Conservation (phyloP, 2,329 filamentous ascomycete genomes). For the Aspergillus felis region DNA sequence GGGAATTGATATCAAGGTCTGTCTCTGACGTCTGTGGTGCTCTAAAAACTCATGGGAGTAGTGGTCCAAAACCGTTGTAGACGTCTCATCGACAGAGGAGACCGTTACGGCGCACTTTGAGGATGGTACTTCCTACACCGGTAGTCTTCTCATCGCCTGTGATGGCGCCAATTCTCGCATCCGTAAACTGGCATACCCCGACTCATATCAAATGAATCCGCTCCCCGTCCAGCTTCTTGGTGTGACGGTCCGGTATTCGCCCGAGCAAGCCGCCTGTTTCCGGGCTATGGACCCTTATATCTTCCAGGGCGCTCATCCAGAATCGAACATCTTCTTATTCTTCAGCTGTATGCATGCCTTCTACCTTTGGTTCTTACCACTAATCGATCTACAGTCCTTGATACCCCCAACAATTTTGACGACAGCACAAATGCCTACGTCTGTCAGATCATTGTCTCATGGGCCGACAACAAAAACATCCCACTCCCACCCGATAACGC, state of each 20-base stretch:
- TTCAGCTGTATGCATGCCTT: constrained; percentile 44
- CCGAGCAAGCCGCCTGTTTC: constrained; percentile 42
- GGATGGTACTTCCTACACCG: constrained; percentile 42
- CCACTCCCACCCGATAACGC: constrained; percentile 39
- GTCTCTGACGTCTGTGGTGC: background rate
- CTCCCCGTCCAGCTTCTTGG: constrained; percentile 51
- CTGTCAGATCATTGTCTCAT: constrained; percentile 52
- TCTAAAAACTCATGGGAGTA: constrained; percentile 12
- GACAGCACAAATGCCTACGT: constrained; percentile 37
- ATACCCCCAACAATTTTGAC: constrained; percentile 45
- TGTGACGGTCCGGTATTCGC: constrained; percentile 40
- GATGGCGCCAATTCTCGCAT: constrained; percentile 49
- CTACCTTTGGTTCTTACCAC: background rate
- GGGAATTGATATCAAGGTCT: constrained; percentile 47
- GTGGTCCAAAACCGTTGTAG: constrained; percentile 37
- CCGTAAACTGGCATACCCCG: constrained; percentile 31
- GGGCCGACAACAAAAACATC: constrained; percentile 40
- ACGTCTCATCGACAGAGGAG: constrained; percentile 32
- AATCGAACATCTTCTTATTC: constrained; percentile 51
- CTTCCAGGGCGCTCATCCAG: constrained; percentile 52
- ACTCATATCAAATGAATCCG: constrained; percentile 28
- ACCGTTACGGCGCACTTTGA: constrained; percentile 45
- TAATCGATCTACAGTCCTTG: constrained; percentile 38
- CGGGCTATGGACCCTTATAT: constrained; percentile 52
- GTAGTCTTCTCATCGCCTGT: constrained; percentile 48